phyloP scores from a whole-genome alignment of 768 basidiomycete species.

The Russula olivacea region DNA sequence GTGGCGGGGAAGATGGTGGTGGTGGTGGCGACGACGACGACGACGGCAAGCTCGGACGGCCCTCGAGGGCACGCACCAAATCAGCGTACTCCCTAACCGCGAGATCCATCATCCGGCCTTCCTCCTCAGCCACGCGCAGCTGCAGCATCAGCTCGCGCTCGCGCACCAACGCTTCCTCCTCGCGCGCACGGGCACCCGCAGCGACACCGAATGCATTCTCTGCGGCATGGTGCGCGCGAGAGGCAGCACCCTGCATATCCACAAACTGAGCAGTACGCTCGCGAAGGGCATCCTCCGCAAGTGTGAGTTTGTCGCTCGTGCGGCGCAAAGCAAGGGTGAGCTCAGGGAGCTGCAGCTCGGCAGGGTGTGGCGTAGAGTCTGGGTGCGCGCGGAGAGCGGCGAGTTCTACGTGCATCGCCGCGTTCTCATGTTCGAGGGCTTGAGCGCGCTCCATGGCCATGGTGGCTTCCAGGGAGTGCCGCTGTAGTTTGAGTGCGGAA shows the following conservation, averaged over 20 bases:
- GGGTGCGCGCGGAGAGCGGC: slow-evolving; percentile 49
- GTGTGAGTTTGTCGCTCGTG: slow-evolving; percentile 59
- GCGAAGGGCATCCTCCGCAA: slow-evolving; percentile 52
- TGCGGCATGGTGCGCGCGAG: slow-evolving; percentile 37
- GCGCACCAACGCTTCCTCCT: slow-evolving; percentile 47
- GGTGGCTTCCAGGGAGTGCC: slow-evolving; percentile 49
- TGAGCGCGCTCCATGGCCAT: slow-evolving; percentile 43
- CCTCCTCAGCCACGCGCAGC: slow-evolving; percentile 48
- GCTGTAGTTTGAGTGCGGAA: slow-evolving; percentile 61
- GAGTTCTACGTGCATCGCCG: slow-evolving; percentile 50
- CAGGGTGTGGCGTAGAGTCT: slow-evolving; percentile 37
- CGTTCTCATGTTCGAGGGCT: slow-evolving; percentile 55
- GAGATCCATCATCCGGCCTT: slow-evolving; percentile 54
- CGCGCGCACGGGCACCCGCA: slow-evolving; percentile 46
- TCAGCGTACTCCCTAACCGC: slow-evolving; percentile 71
- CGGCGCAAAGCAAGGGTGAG: slow-evolving; percentile 64
- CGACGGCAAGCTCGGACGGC: slow-evolving; percentile 32
- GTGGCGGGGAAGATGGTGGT: background rate
- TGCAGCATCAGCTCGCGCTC: slow-evolving; percentile 45
- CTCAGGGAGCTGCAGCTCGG: slow-evolving; percentile 40
- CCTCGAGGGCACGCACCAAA: slow-evolving; percentile 61
- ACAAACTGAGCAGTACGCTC: slow-evolving; percentile 45
- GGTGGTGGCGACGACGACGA: background rate
- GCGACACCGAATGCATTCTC: slow-evolving; percentile 54
- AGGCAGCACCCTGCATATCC: slow-evolving; percentile 39